These are phyloP conservation scores for Cryptococcus sp. DNA, from an alignment of 1,284 basidiomycete genomes.

Conservation along the genomic window DNA sequence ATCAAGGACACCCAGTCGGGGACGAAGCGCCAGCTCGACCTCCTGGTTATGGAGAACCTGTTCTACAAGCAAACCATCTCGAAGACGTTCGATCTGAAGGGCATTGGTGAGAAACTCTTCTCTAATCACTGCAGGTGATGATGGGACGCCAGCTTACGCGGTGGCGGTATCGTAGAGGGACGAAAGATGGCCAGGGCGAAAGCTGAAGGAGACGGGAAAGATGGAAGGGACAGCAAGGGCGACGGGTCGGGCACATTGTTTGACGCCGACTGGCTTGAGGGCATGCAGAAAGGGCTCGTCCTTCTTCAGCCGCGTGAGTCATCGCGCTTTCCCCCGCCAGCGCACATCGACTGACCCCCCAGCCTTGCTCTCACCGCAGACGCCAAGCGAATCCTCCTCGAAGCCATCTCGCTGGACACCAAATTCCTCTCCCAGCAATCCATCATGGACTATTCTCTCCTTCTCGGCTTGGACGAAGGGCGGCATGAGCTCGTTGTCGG, in stretches of 20 bases:
- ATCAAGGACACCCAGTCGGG: conserved; percentile 69
- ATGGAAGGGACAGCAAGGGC: conserved; percentile 7
- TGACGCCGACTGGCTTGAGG: conserved; percentile 78
- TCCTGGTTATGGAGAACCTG: conserved; percentile 76
- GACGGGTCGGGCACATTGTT: conserved; percentile 58
- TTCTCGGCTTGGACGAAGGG: conserved; percentile 58
- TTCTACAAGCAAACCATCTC: conserved; percentile 65
- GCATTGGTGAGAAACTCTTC: conserved; percentile 69
- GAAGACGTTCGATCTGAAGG: conserved; percentile 73
- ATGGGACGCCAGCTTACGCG: conserved; percentile 39
- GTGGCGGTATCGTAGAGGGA: conserved; percentile 30
- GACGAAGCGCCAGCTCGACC: conserved; percentile 61
- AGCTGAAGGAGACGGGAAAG: conserved; percentile 4
- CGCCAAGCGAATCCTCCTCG: conserved; percentile 64
- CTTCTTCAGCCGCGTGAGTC: conserved; percentile 58
- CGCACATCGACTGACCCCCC: not conserved
- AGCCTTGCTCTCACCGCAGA: conserved; percentile 36
- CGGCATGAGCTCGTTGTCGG: conserved; percentile 66
- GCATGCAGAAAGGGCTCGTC: conserved; percentile 62
- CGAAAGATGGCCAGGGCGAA: conserved; percentile 34
- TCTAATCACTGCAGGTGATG: too few relatives aligned
- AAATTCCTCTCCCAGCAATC: conserved; percentile 68
- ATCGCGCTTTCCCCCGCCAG: too few relatives aligned
- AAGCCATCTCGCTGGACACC: conserved; percentile 65
- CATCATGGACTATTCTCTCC: conserved; percentile 77